Evolutionary conservation across 768 basidiomycete species (phyloP), one percentile per base, ranked within the genome.

Genomic region (Sporobolomyces roseus): DNA sequence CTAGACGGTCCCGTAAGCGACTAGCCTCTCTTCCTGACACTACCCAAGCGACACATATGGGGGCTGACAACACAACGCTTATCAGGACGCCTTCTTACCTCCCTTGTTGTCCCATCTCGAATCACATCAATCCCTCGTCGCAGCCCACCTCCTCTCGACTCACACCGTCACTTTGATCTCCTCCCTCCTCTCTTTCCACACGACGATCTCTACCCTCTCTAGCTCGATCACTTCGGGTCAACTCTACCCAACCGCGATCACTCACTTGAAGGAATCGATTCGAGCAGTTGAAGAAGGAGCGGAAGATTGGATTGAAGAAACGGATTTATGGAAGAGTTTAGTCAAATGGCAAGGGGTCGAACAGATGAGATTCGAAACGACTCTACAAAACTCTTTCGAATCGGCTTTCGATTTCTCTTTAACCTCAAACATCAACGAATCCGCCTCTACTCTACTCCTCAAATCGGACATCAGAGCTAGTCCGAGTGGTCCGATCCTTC

Each of bases 221-320:
- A 32, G 50, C 17, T 52, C 56, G 19, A 69, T 65, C 25, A 48
- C 71, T 4, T 16, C 64, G 1, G 71, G 71, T 23, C 19, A 38
- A 4, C 67, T 73, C 17, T 48, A 60, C 19, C 51, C 65, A 6
- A 5, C 29, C n/a, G 64, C 67, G 19, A 27, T 73, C 46, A 27
- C 48, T 2, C 43, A 53, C 17, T 63, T 70, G 30, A 21, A 36
- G 2, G 2, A 3, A 23, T 58, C 60, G 30, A 41, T 63, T 23
- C 33, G 43, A 4, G 62, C 62, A 12, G 58, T 69, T 29, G 68
- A 69, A 10, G 43, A 27, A 0, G 68, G 68, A 43, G 56, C 67
- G 4, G 48, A 61, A 3, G 60, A 66, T 10, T 73, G 71, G 71
- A 63, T 73, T 51, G 61, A 61, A 50, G 43, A 62, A 10, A 68